Evolutionary conservation across 2,329 filamentous ascomycete genomes (phyloP).

Genomic region (Botryotinia convoluta): DNA sequence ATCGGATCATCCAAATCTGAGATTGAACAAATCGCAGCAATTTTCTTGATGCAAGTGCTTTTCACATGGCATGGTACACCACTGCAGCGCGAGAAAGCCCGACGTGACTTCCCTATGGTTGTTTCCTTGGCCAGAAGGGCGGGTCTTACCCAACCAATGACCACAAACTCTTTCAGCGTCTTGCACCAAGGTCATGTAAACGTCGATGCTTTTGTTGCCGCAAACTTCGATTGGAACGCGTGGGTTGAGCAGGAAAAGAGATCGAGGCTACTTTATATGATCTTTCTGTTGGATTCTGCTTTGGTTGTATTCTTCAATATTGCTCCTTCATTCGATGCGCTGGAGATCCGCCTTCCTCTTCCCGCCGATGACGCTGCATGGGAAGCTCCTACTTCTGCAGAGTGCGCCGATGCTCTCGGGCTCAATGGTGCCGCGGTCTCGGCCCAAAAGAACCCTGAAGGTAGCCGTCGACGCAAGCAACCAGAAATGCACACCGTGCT

Average conservation of each 20-base stretch:
- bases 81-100: constrained; percentile 61
- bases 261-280: constrained; percentile 61
- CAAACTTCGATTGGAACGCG: constrained; percentile 60
- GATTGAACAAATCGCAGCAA: constrained; percentile 66
- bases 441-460: constrained; percentile 55
- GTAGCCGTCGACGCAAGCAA: constrained; percentile 62
- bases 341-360: constrained; percentile 65
- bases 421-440: constrained; percentile 57
- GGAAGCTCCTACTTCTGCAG: constrained; percentile 59
- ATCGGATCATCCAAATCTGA: constrained; percentile 43
- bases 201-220: constrained; percentile 46
- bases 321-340: constrained; percentile 59
- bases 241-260: constrained; percentile 73
- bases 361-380: constrained; percentile 72
- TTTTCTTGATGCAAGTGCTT: constrained; percentile 60
- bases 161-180: constrained; percentile 52
- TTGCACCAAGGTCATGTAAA: constrained; percentile 57
- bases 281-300: constrained; percentile 63
- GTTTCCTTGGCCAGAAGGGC: constrained; percentile 56
- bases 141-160: constrained; percentile 54
- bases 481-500: constrained; percentile 61
- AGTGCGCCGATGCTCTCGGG: constrained; percentile 65
- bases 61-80: constrained; percentile 70
- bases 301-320: constrained; percentile 70
- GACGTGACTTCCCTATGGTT: constrained; percentile 56